Evolutionary conservation across 2,329 filamentous ascomycete genomes (phyloP).

Genomic region (Trichoderma polysporum): DNA sequence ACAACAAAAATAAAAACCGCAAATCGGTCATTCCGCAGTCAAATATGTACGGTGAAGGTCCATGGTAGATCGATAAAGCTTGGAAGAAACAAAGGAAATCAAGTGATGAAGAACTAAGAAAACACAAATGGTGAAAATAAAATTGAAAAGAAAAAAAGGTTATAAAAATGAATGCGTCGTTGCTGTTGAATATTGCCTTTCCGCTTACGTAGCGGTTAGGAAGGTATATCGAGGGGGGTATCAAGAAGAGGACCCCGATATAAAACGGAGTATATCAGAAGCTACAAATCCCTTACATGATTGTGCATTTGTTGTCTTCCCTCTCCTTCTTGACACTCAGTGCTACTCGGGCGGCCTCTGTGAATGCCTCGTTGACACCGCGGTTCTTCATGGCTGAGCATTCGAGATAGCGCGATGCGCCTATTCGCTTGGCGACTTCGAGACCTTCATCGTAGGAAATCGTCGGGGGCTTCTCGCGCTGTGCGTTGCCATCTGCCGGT

Average conservation of each 20-base stretch:
- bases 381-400: constrained; percentile 98
- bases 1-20: constrained; percentile 19
- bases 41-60: constrained; percentile 23
- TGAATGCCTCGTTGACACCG: constrained; percentile 97
- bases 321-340: constrained; percentile 68
- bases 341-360: constrained; percentile 92
- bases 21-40: constrained; percentile 18
- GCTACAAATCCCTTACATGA: constrained; percentile 51
- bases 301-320: constrained; percentile 58
- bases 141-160: not conserved
- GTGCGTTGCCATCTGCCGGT: constrained; percentile 31
- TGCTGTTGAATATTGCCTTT: not conserved
- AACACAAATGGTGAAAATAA: not conserved
- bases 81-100: constrained; percentile 4
- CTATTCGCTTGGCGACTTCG: constrained; percentile 86
- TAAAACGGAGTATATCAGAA: not conserved
- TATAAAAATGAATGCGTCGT: constrained; percentile 11
- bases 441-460: constrained; percentile 92
- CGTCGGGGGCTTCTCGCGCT: constrained; percentile 64
- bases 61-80: constrained; percentile 21
- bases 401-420: constrained; percentile 91
- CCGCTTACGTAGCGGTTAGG: not conserved
- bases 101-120: not conserved
- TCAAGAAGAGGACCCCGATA: constrained; percentile 4
- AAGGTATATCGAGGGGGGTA: constrained; percentile 15